Evolutionary conservation across 768 basidiomycete species (phyloP).

Genomic region (Hypsizygus marmoreus): DNA sequence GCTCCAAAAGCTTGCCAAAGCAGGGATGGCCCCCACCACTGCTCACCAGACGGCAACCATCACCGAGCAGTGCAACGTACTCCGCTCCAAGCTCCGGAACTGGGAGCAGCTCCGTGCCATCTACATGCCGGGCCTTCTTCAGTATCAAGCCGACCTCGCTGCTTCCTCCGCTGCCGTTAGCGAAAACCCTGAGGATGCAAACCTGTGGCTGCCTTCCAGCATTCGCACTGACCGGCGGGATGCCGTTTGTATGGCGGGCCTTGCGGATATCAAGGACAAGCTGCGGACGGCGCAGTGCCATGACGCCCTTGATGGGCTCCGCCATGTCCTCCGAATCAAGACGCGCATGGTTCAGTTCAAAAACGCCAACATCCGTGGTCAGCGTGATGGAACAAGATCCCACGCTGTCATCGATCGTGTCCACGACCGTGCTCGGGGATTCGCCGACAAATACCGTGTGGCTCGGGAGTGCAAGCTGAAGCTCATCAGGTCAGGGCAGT

Average conservation of each 20-base stretch:
- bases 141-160: conserved; percentile 6
- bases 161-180: background rate
- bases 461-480: background rate
- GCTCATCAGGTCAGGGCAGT: conserved; percentile 7
- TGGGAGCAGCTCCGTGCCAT: conserved; percentile 17
- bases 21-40: background rate
- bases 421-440: background rate
- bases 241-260: background rate
- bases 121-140: conserved; percentile 19
- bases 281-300: conserved; percentile 22
- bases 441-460: background rate
- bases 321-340: conserved; percentile 20
- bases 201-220: conserved; percentile 18
- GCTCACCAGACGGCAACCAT: conserved; percentile 5
- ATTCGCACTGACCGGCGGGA: conserved; percentile 1
- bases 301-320: conserved; percentile 19
- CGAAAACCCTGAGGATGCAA: conserved; percentile 9
- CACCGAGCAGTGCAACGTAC: conserved; percentile 12
- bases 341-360: conserved; percentile 21
- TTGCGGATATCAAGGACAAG: conserved; percentile 18
- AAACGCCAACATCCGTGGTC: conserved; percentile 23
- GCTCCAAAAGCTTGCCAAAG: background rate
- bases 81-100: conserved; percentile 6
- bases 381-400: conserved; percentile 22
- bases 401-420: conserved; percentile 20